Conservation (phyloP, 768 basidiomycete genomes). For the Calocybe cyanea region DNA sequence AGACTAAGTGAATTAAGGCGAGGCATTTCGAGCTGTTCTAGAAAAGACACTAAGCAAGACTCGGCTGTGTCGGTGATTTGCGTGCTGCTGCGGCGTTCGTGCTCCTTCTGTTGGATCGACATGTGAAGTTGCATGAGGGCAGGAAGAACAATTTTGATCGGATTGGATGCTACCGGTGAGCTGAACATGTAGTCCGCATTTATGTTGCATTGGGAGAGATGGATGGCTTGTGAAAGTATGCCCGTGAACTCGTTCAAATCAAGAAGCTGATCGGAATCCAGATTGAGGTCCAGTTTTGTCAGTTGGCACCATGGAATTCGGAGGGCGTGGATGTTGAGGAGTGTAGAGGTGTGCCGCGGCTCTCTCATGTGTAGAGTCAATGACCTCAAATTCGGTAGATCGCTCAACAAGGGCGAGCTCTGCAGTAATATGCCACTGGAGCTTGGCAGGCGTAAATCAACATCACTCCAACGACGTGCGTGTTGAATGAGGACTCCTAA, state of each 20-base stretch:
- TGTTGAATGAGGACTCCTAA: slow-evolving; percentile 28
- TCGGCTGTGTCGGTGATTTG: slow-evolving; percentile 16
- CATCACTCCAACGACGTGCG: slow-evolving; percentile 32
- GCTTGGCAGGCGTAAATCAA: slow-evolving; percentile 31
- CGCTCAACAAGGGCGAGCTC: slow-evolving; percentile 10
- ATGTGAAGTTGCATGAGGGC: slow-evolving; percentile 30
- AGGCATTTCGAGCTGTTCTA: slow-evolving; percentile 26
- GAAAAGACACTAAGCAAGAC: slow-evolving; percentile 25
- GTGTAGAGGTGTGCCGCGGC: slow-evolving; percentile 13
- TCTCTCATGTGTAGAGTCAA: slow-evolving; percentile 29
- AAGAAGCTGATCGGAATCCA: slow-evolving; percentile 28
- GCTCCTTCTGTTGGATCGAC: slow-evolving; percentile 24
- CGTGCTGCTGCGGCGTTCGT: neutral
- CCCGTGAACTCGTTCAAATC: slow-evolving; percentile 32
- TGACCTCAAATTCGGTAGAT: slow-evolving; percentile 27
- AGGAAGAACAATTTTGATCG: slow-evolving; percentile 23
- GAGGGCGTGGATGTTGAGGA: slow-evolving; percentile 22
- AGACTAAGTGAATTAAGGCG: slow-evolving; percentile 28
- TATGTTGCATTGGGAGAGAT: slow-evolving; percentile 28
- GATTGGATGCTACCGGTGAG: slow-evolving; percentile 1
- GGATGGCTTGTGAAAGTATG: slow-evolving; percentile 29
- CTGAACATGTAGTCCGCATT: slow-evolving; percentile 28
- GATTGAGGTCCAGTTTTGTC: slow-evolving; percentile 31
- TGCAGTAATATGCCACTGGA: slow-evolving; percentile 20
- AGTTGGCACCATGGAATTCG: slow-evolving; percentile 39